Evolutionary conservation across 306 rosid genomes (phyloP), one percentile per base, ranked within the genome.

Genomic region (Malus orientalis): DNA sequence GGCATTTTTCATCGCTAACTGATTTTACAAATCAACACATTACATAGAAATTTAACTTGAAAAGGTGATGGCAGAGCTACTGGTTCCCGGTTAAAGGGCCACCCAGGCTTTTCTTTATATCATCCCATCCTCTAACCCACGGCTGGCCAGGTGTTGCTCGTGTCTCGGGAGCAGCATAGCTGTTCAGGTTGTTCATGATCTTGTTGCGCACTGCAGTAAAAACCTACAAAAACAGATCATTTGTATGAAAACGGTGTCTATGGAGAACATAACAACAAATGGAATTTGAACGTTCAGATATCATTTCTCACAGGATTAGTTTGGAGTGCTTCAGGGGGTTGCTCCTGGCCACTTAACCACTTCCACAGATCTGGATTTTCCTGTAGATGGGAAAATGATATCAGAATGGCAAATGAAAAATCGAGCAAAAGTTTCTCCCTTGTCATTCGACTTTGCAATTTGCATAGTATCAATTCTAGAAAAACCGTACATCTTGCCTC

Each of bases 101-200:
- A 15, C 81, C 93, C 59, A 73, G 85, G 75, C 82, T 87, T 80
- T 82, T 90, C 84, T 88, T 90, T 70, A 86, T 83, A 88, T 91
- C 98, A 76, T 91, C 98, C 98, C 97, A 94, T 45, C 97, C 98
- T 76, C 97, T 91, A 25, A 91, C 97, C 98, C 98, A 91, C 73
- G 89, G 91, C 74, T 85, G 80, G 19, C 97, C 97, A 11, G 98
- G 87, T 55, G 80, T 83, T 58, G 97, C 89, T 32, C 96, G 85
- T 30, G 98, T 91, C 84, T 86, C 91, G 0, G 93, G 91, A 60
- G 96, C 85, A 38, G 96, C 80, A 78, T 87, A 85, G 61, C 70
- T 83, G 47, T 91, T 83, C 65, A 91, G 94, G 76, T 90, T 94
- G 75, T 73, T 89, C 80, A 54, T 69, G 18, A 94, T 85, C 77